These are phyloP conservation scores for Fraxinus velutina DNA, from an alignment of 305 asterid species.

Conservation along the genomic window DNA sequence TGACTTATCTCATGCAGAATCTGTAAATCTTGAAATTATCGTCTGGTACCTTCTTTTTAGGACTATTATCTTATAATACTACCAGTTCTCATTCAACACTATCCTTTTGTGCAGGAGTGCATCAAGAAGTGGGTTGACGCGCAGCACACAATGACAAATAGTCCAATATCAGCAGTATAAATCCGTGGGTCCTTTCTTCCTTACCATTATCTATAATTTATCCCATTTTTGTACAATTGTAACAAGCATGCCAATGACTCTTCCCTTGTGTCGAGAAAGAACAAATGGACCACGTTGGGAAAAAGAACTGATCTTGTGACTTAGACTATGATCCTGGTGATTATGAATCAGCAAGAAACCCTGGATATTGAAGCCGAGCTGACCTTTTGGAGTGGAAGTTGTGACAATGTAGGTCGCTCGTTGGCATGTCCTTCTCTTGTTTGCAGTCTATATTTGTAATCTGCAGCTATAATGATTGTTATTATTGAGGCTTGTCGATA, in stretches of 20 bases:
- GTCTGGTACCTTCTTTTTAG: background rate
- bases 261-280: conserved; percentile 45
- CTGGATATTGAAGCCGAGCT: conserved; percentile 61
- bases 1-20: background rate
- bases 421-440: conserved; percentile 48
- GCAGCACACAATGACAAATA: conserved; percentile 67
- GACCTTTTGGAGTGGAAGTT: conserved; percentile 60
- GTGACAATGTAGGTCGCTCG: conserved; percentile 68
- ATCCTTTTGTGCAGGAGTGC: conserved; percentile 50
- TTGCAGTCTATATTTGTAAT: conserved; percentile 71
- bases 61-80: conserved; percentile 6
- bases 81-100: conserved; percentile 4
- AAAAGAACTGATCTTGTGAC: conserved; percentile 67
- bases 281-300: conserved; percentile 32
- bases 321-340: conserved; percentile 55
- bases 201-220: conserved; percentile 33
- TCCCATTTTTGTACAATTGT: conserved; percentile 60
- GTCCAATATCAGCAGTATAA: conserved; percentile 28
- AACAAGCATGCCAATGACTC: conserved; percentile 71
- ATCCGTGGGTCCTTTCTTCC: conserved; percentile 28
- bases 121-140: conserved; percentile 67
- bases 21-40: background rate
- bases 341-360: conserved; percentile 43
- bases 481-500: conserved; percentile 63
- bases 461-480: conserved; percentile 79